Percentiles rank a stretch among this genome's conserved stretches.
Evolutionary conservation across 768 basidiomycete species (phyloP).

Genomic region (Crucibulum laeve): DNA sequence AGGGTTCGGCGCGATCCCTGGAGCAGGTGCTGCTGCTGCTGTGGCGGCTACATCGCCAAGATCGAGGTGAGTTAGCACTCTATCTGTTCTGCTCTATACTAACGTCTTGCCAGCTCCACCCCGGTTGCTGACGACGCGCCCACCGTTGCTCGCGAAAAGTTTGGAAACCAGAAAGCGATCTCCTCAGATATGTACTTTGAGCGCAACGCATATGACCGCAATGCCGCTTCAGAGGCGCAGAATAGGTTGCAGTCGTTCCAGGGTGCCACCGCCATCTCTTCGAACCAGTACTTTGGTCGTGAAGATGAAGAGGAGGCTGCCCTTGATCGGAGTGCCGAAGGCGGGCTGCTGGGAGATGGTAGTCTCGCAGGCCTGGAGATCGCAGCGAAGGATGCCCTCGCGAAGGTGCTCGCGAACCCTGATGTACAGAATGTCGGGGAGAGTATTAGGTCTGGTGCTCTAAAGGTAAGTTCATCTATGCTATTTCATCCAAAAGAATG

Average conservation of each 20-base stretch:
- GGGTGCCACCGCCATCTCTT: slow-evolving; percentile 91
- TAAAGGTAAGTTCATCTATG: slow-evolving; percentile 57
- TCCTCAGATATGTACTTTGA: slow-evolving; percentile 98
- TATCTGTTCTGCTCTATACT: not conserved
- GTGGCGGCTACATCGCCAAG: slow-evolving; percentile 30
- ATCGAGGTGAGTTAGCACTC: slow-evolving; percentile 24
- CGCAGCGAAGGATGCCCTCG: slow-evolving; percentile 73
- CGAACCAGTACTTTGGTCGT: slow-evolving; percentile 94
- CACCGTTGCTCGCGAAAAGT: slow-evolving; percentile 84
- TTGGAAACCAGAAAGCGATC: slow-evolving; percentile 90
- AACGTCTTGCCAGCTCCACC: slow-evolving; percentile 12
- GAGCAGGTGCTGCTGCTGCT: slow-evolving; percentile 49
- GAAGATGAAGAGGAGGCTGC: slow-evolving; percentile 69
- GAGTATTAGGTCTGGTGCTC: slow-evolving; percentile 70
- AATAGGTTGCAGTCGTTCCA: slow-evolving; percentile 78
- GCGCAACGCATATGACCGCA: slow-evolving; percentile 80
- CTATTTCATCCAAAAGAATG: not conserved
- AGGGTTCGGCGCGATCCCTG: slow-evolving; percentile 82
- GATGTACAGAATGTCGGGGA: slow-evolving; percentile 86
- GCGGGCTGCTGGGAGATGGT: slow-evolving; percentile 44
- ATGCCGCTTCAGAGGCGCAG: slow-evolving; percentile 69
- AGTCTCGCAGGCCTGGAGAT: slow-evolving; percentile 52
- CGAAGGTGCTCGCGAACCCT: slow-evolving; percentile 73
- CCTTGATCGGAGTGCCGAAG: slow-evolving; percentile 24
- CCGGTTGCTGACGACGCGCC: slow-evolving; percentile 52